Percentiles rank a stretch among this genome's conserved stretches.
Evolutionary conservation across 2,329 filamentous ascomycete species (phyloP).

Genomic region (Immersiporthe knoxdaviesiana): DNA sequence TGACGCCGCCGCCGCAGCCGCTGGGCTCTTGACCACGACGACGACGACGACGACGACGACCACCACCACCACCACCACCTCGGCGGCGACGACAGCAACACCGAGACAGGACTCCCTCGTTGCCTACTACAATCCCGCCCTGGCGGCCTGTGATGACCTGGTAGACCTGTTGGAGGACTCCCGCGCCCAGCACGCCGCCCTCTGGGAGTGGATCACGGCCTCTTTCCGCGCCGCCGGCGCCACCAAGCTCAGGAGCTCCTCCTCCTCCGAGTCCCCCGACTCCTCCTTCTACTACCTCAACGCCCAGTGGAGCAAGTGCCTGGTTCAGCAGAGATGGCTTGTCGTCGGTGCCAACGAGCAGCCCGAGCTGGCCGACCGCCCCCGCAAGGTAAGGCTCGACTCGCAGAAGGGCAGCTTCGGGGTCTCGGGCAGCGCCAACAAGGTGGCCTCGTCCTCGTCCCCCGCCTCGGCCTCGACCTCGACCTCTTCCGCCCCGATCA

Average conservation of each 20-base stretch:
- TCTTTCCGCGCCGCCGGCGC: conserved; percentile 20
- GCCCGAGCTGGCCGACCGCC: conserved; percentile 30
- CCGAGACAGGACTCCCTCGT: conserved; percentile 26
- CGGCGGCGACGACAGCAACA: not conserved
- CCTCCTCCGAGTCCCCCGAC: conserved; percentile 29
- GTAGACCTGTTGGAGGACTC: conserved; percentile 33
- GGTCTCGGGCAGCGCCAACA: conserved; percentile 26
- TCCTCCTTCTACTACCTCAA: conserved; percentile 35
- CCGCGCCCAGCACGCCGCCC: conserved; percentile 31
- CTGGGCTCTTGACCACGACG: not conserved
- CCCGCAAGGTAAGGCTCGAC: conserved; percentile 32
- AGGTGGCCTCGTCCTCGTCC: conserved; percentile 19
- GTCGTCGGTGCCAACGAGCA: conserved; percentile 42
- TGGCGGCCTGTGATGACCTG: conserved; percentile 32
- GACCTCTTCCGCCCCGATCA: too few species aligned
- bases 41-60: too few species aligned
- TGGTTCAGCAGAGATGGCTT: conserved; percentile 39
- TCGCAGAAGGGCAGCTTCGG: conserved; percentile 29
- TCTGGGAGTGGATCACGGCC: conserved; percentile 38
- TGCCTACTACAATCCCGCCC: conserved; percentile 38
- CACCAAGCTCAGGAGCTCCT: conserved; percentile 27
- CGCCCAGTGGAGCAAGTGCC: conserved; percentile 39
- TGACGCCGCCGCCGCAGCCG: conserved; percentile 8
- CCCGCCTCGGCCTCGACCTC: not conserved
- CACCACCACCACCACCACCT: too few species aligned